Evolutionary conservation across 257 asterid genomes (phyloP).

Genomic region (Avicennia marina): DNA sequence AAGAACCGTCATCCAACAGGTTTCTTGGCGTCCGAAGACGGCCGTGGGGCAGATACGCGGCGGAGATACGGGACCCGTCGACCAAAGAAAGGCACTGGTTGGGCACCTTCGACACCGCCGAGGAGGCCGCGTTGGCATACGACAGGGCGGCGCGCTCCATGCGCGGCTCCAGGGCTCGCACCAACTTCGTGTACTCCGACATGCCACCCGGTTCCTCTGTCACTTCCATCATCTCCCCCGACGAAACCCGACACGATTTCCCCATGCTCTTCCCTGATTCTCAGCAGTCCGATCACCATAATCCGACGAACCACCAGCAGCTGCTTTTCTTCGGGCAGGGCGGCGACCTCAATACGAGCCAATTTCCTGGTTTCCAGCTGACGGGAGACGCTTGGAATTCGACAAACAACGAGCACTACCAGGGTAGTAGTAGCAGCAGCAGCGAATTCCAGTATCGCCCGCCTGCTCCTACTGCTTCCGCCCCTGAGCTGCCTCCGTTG

Average conservation of each 20-base stretch:
- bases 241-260: conserved; percentile 41
- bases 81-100: conserved; percentile 89
- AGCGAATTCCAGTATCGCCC: not conserved
- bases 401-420: not conserved
- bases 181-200: conserved; percentile 85
- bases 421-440: not conserved
- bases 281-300: not conserved
- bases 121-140: conserved; percentile 87
- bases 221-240: conserved; percentile 79
- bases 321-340: conserved; percentile 34
- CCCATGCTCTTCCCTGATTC: conserved; percentile 25
- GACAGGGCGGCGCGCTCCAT: conserved; percentile 85
- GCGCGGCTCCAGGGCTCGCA: conserved; percentile 68
- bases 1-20: conserved; percentile 31
- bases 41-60: conserved; percentile 92
- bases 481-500: conserved; percentile 65
- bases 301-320: not conserved
- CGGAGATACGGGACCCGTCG: conserved; percentile 79
- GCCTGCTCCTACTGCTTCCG: not conserved
- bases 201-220: conserved; percentile 86
- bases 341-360: conserved; percentile 3
- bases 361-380: conserved; percentile 27
- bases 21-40: conserved; percentile 76
- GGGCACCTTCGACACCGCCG: conserved; percentile 87
- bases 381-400: conserved; percentile 30